These are phyloP conservation scores for Phytophthora brassicae DNA, from an alignment of 352 stramenopile species.

Conservation along the genomic window DNA sequence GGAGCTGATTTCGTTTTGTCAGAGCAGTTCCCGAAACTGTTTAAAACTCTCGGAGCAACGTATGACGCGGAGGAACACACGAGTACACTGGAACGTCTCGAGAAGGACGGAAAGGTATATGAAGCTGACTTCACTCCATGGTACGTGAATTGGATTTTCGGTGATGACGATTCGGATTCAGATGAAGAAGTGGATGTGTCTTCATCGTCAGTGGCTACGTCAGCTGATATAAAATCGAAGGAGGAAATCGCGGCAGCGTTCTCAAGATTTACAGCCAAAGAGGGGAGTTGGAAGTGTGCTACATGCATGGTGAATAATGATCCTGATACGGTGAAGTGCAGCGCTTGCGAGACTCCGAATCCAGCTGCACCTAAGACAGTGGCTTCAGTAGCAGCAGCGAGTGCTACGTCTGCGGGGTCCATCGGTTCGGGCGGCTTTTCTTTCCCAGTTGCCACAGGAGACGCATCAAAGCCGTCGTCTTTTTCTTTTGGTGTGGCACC, in stretches of 20 bases:
- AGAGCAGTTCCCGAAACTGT: slow-evolving; percentile 53
- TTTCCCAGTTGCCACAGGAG: slow-evolving; percentile 27
- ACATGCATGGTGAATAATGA: slow-evolving; percentile 53
- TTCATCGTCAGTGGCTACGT: slow-evolving; percentile 6
- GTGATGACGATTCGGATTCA: slow-evolving; percentile 49
- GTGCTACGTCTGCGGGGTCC: slow-evolving; percentile 29
- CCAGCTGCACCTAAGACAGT: slow-evolving; percentile 44
- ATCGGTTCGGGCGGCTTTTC: slow-evolving; percentile 44
- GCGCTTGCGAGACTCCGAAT: slow-evolving; percentile 51
- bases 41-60: slow-evolving; percentile 56
- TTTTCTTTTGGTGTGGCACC: slow-evolving; percentile 43
- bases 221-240: slow-evolving; percentile 50
- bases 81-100: slow-evolving; percentile 36
- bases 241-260: slow-evolving; percentile 52
- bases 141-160: slow-evolving; percentile 72
- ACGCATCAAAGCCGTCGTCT: slow-evolving; percentile 25
- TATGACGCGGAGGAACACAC: slow-evolving; percentile 63
- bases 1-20: slow-evolving; percentile 34
- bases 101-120: slow-evolving; percentile 49
- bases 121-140: slow-evolving; percentile 59
- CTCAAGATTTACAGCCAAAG: slow-evolving; percentile 47
- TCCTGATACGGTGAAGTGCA: slow-evolving; percentile 40
- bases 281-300: slow-evolving; percentile 64
- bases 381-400: slow-evolving; percentile 16
- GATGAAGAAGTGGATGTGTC: slow-evolving; percentile 30